Percentiles rank a stretch among this genome's conserved stretches.
Conservation (phyloP, 2,329 filamentous ascomycete genomes). For the Knufia petricola region DNA sequence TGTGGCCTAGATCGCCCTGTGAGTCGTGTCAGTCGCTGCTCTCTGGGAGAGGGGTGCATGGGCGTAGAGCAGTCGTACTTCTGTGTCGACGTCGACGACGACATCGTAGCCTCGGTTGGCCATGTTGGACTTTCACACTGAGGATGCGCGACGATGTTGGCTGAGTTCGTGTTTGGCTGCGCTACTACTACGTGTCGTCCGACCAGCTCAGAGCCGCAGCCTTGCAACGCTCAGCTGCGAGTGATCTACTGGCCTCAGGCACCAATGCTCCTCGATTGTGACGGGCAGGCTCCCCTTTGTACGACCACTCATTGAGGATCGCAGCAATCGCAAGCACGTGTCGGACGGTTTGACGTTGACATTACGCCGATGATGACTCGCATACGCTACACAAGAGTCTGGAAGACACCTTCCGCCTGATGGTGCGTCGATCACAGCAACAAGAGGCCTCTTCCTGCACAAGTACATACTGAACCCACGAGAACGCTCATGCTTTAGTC, state of each 20-base stretch:
- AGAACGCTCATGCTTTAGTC: not conserved
- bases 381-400: not conserved
- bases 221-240: no score
- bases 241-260: not conserved
- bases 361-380: not conserved
- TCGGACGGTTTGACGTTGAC: not conserved
- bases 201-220: not conserved
- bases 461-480: not conserved
- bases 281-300: no score
- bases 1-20: slow-evolving; percentile 93
- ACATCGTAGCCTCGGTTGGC: slow-evolving; percentile 88
- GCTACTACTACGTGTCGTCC: not conserved
- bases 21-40: slow-evolving; percentile 6
- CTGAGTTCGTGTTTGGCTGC: not conserved
- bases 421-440: not conserved
- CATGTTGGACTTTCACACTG: slow-evolving; percentile 43
- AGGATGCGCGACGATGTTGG: not conserved
- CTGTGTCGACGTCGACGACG: slow-evolving; percentile 93
- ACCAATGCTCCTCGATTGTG: not conserved
- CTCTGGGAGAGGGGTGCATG: not conserved
- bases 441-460: not conserved
- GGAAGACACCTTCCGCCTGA: not conserved
- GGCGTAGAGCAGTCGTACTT: slow-evolving; percentile 49
- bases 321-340: not conserved
- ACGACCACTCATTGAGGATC: not conserved